Base-by-base conservation (phyloP, 2,329 filamentous ascomycete genomes). In the Lizonia empirigonia region DNA sequence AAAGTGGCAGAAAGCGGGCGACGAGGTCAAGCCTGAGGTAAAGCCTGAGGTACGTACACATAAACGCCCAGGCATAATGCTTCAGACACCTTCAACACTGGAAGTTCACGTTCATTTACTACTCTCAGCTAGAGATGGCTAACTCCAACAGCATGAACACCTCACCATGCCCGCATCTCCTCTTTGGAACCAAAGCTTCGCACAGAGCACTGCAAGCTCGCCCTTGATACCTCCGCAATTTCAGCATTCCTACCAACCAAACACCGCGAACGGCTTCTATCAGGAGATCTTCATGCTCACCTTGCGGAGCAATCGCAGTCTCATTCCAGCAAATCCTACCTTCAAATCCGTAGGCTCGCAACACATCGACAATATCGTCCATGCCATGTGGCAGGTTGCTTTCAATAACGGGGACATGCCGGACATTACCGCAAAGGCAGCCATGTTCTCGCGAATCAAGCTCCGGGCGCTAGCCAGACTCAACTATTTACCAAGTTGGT, bases 401-500 rank as follows among this genome's bases (percentile, higher is more conserved):
- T 53, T 64, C 36, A 27, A 8, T 0, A 12, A 56, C 8, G 37
- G 23, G 1, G 9, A 10, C 7, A 34, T 60, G 9, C 40, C 45
- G 1, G 22, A 45, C 16, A 37, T 52, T 5, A 55, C 44, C 8
- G 26, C 35, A 16, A 27, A 58, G 26, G 39, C 20, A 13, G 38
- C 58, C 27, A 52, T 60, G 39, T 55, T 52, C 19, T 26, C 48
- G 0, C 36, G 48, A 0, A 13, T 54, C 12, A 62, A 61, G 13
- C 41, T 68, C 0, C 48, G 58, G 0, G 55, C 56, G 4, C 42
- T 68, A 7, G 62, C 62, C 1, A 53, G 37, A 7, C 33, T 63
- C n/a, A 61, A 61, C 1, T 56, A 56, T n/a, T 10, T 66, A 23
- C 59, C 63, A 1, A 59, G 54, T 2, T 65, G 63, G 63, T 68